Conservation (phyloP, 257 asterid genomes). For the Capsicum chinense region DNA sequence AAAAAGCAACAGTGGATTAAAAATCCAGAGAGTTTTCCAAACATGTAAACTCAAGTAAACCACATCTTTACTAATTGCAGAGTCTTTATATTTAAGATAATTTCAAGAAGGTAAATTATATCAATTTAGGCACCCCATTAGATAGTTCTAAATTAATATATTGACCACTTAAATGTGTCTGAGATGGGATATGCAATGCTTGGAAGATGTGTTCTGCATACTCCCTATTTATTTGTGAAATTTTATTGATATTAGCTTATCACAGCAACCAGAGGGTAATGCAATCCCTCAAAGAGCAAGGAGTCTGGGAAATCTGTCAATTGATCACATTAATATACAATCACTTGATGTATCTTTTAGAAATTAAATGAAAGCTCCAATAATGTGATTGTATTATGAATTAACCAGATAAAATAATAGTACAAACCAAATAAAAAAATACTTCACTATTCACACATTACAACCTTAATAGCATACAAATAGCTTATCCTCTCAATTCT, state of each 20-base stretch:
- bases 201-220: constrained; percentile 1
- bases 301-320: neutral
- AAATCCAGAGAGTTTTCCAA: neutral
- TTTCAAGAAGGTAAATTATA: neutral
- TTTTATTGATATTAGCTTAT: neutral
- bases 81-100: neutral
- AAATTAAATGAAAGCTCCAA: neutral
- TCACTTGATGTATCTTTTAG: neutral
- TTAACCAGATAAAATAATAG: constrained; percentile 1
- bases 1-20: constrained; percentile 6
- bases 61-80: neutral
- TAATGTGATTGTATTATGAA: neutral
- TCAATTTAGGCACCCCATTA: neutral
- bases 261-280: neutral
- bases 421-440: neutral
- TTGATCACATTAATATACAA: neutral
- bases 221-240: neutral
- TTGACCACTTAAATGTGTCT: neutral
- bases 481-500: neutral
- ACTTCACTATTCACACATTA: neutral
- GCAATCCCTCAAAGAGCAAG: neutral
- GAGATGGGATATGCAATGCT: neutral
- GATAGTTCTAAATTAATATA: constrained; percentile 2
- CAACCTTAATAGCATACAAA: constrained; percentile 5
- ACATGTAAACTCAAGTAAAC: neutral